Percentiles rank a stretch among this genome's conserved stretches.
Conservation (phyloP, 2,329 filamentous ascomycete species). For the Scytalidium lignicola region DNA sequence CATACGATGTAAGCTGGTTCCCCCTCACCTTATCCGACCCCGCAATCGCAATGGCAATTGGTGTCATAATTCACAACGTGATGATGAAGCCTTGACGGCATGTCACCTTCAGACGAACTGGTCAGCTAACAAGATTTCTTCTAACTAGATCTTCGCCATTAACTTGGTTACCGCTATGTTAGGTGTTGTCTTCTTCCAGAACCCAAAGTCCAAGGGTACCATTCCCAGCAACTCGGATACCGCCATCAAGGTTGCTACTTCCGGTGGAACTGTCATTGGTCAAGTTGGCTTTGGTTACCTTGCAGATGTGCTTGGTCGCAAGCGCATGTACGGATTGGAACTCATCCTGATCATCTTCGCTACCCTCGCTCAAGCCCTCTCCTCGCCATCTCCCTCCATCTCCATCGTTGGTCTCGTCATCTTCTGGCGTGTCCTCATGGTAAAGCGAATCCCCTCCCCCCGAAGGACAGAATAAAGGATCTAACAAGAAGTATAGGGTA, state of each 20-base stretch:
- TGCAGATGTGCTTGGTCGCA: slow-evolving; percentile 72
- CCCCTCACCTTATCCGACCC: not conserved
- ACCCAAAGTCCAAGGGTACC: slow-evolving; percentile 33
- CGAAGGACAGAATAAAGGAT: slow-evolving; percentile 4
- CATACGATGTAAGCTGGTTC: slow-evolving; percentile 58
- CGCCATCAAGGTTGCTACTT: slow-evolving; percentile 81
- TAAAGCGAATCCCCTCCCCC: slow-evolving; percentile 1
- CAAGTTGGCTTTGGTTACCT: slow-evolving; percentile 76
- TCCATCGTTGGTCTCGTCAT: slow-evolving; percentile 63
- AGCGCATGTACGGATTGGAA: slow-evolving; percentile 74
- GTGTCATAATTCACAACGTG: too few species aligned
- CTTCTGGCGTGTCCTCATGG: slow-evolving; percentile 78
- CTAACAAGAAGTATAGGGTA: slow-evolving; percentile 37
- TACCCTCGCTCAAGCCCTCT: slow-evolving; percentile 66
- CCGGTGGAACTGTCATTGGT: slow-evolving; percentile 76
- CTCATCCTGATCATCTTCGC: slow-evolving; percentile 76
- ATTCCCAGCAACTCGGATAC: slow-evolving; percentile 68
- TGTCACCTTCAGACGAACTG: not conserved
- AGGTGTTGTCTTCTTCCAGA: slow-evolving; percentile 22
- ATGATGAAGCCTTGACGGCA: too few species aligned
- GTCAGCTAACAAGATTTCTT: slow-evolving; percentile 3
- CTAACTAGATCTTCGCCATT: slow-evolving; percentile 21
- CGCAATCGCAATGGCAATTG: too few species aligned
- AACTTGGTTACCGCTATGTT: slow-evolving; percentile 26
- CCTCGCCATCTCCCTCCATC: slow-evolving; percentile 57